Conservation (phyloP, 305 asterid species). For the Coffea humblotiana region DNA sequence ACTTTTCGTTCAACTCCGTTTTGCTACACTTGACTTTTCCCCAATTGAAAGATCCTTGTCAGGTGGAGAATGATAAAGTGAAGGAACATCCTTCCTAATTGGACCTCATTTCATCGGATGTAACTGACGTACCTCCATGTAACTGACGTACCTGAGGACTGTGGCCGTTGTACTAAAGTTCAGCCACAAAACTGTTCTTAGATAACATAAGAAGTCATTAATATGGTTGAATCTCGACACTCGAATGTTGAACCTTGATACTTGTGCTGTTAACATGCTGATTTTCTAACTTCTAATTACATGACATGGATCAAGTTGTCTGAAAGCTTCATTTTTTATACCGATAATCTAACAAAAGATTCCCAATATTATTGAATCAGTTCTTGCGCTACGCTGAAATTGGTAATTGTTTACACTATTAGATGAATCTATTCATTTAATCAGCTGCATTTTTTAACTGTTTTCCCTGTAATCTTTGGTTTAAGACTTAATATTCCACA, state of each 20-base stretch:
- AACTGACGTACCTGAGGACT: too few relatives aligned
- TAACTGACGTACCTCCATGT: too few relatives aligned
- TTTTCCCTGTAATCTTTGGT: background rate
- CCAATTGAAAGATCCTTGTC: too few relatives aligned
- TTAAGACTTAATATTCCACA: background rate
- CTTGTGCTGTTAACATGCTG: too few relatives aligned
- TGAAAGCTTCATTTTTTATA: background rate
- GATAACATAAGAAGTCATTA: background rate
- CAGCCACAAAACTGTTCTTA: background rate
- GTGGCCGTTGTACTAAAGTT: too few relatives aligned
- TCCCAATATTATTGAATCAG: background rate
- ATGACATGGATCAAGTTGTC: too few relatives aligned
- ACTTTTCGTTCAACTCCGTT: too few relatives aligned
- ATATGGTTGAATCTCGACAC: background rate
- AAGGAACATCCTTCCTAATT: background rate
- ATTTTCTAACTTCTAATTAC: background rate
- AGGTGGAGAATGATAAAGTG: background rate
- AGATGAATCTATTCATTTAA: background rate
- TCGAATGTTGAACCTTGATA: background rate
- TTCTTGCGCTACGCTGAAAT: background rate
- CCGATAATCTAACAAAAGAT: background rate
- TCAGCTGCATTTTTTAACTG: background rate
- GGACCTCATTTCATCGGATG: background rate
- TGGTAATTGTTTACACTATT: background rate
- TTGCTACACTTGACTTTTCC: too few relatives aligned